Conservation (phyloP, 2,329 filamentous ascomycete species). For the Hortaea werneckii region DNA sequence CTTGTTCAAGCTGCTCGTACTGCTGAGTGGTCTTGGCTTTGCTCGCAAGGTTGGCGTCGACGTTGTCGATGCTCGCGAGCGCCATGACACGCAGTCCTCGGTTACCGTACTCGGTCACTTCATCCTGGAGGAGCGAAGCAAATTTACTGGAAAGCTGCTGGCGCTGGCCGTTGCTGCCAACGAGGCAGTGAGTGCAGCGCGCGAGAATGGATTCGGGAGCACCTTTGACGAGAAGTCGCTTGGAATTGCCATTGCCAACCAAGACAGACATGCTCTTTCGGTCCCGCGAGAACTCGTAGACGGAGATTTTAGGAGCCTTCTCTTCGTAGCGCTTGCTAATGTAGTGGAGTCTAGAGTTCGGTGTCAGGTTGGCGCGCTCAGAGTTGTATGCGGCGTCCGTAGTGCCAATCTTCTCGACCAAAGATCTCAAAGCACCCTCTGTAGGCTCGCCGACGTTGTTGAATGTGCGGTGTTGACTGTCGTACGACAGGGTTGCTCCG, state of each 20-base stretch:
- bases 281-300: slow-evolving; percentile 94
- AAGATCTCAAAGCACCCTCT: slow-evolving; percentile 79
- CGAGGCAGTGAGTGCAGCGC: slow-evolving; percentile 71
- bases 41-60: slow-evolving; percentile 57
- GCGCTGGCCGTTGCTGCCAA: slow-evolving; percentile 69
- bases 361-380: slow-evolving; percentile 36
- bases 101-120: slow-evolving; percentile 85
- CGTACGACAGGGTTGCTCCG: slow-evolving; percentile 73
- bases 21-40: slow-evolving; percentile 69
- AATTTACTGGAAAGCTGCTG: slow-evolving; percentile 63
- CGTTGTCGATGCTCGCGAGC: slow-evolving; percentile 71
- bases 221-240: slow-evolving; percentile 89
- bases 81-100: slow-evolving; percentile 90
- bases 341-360: slow-evolving; percentile 60
- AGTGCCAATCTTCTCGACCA: slow-evolving; percentile 91
- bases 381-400: slow-evolving; percentile 53
- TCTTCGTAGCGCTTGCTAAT: slow-evolving; percentile 79
- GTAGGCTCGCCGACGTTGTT: slow-evolving; percentile 88
- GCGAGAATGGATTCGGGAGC: slow-evolving; percentile 91
- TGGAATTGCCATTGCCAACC: slow-evolving; percentile 56
- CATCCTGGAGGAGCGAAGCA: slow-evolving; percentile 58
- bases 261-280: slow-evolving; percentile 99
- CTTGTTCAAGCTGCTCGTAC: slow-evolving; percentile 80
- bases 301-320: slow-evolving; percentile 63
- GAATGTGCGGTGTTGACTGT: slow-evolving; percentile 62